These are phyloP conservation scores for Rutstroemia sydowiana DNA, from an alignment of 2,329 filamentous ascomycete genomes.

Conservation along the genomic window DNA sequence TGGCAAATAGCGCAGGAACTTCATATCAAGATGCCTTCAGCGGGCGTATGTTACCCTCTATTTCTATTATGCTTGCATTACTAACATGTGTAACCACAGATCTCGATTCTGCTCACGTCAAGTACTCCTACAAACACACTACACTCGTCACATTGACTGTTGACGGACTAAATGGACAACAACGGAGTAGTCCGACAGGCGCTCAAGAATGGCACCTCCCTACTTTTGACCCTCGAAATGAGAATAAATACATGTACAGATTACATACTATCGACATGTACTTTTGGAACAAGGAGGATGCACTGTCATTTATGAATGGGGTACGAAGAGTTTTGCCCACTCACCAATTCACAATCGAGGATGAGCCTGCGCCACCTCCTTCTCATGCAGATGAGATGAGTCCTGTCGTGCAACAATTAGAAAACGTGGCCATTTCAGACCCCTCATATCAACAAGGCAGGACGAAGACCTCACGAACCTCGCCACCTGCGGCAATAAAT, in stretches of 20 bases:
- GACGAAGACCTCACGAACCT: constrained; percentile 23
- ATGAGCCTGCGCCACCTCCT: constrained; percentile 51
- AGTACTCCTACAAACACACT: constrained; percentile 68
- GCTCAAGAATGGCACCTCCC: constrained; percentile 68
- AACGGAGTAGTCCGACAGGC: constrained; percentile 26
- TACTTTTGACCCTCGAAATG: constrained; percentile 62
- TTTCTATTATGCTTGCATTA: constrained; percentile 6
- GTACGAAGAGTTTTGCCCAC: constrained; percentile 57
- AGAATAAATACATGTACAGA: constrained; percentile 73
- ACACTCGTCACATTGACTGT: constrained; percentile 62
- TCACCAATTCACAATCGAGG: constrained; percentile 53
- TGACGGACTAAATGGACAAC: constrained; percentile 34
- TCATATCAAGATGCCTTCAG: constrained; percentile 74
- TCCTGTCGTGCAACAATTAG: constrained; percentile 65
- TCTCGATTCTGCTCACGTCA: constrained; percentile 56
- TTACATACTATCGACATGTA: constrained; percentile 71
- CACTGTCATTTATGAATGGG: constrained; percentile 61
- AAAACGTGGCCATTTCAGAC: constrained; percentile 61
- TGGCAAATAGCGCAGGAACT: constrained; percentile 68
- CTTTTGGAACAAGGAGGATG: constrained; percentile 70
- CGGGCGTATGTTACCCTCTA: constrained; percentile 50
- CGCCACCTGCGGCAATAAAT: constrained; percentile 9
- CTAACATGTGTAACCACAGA: constrained; percentile 36
- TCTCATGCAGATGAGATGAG: constrained; percentile 47
- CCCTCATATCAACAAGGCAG: constrained; percentile 37